Conservation (phyloP, 1,284 basidiomycete species). For the Moniliella sp. region DNA sequence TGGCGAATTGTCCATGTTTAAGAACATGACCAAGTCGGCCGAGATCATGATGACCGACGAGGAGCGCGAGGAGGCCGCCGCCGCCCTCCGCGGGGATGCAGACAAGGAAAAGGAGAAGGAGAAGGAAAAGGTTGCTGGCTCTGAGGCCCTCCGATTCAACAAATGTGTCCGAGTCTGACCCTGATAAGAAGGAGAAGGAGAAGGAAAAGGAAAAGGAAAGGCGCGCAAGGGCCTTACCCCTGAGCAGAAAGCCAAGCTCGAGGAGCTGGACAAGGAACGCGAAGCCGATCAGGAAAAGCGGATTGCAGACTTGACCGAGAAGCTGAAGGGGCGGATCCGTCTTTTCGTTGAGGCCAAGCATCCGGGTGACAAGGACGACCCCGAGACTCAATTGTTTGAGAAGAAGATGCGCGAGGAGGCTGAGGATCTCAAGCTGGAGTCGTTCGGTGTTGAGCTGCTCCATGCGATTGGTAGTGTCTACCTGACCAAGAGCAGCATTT, state of each 20-base stretch:
- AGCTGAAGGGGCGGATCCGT: constrained; percentile 31
- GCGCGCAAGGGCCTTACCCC: constrained; percentile 44
- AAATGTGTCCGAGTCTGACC: too few relatives aligned
- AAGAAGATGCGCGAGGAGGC: constrained; percentile 61
- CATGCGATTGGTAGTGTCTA: constrained; percentile 47
- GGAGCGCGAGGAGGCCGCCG: constrained; percentile 67
- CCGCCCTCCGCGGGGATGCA: constrained; percentile 40
- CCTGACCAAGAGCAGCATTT: constrained; percentile 74
- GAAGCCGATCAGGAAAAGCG: constrained; percentile 27
- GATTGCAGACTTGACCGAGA: constrained; percentile 21
- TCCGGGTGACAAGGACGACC: constrained; percentile 64
- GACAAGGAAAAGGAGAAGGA: constrained; percentile 16
- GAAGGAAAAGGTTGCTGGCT: too few relatives aligned
- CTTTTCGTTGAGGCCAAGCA: constrained; percentile 44
- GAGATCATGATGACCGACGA: constrained; percentile 50
- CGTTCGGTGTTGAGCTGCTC: constrained; percentile 77
- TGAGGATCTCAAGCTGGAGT: constrained; percentile 89
- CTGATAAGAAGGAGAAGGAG: constrained; percentile 22
- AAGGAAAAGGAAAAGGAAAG: constrained; percentile 37
- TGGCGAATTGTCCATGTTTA: constrained; percentile 32
- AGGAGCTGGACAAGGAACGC: constrained; percentile 31
- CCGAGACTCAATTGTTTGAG: constrained; percentile 47
- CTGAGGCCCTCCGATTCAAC: too few relatives aligned
- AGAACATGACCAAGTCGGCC: constrained; percentile 33
- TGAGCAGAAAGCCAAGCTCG: constrained; percentile 44